Evolutionary conservation across 345 rosid genomes (phyloP).

Genomic region (Euphorbia pulcherrima): DNA sequence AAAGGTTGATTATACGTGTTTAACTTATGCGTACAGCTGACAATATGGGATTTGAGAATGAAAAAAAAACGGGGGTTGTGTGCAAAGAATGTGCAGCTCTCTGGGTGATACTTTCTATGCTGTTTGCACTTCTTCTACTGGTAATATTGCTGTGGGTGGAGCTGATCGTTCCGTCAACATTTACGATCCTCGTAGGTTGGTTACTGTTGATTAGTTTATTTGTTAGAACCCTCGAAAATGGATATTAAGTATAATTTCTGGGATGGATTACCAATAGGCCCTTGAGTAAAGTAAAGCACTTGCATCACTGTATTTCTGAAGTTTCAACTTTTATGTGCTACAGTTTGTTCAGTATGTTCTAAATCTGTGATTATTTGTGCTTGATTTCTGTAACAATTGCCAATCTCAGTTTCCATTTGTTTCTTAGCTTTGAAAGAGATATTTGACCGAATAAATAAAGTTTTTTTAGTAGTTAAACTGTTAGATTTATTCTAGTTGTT

Average conservation of each 20-base stretch:
- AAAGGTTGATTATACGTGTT: background rate
- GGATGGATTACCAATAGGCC: background rate
- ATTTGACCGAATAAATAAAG: background rate
- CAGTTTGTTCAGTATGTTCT: too few species aligned
- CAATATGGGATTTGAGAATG: conserved; percentile 61
- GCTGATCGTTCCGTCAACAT: conserved; percentile 63
- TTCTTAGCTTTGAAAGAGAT: background rate
- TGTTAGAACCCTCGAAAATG: background rate
- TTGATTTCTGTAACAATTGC: background rate
- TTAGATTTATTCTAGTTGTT: background rate
- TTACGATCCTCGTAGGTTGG: conserved; percentile 75
- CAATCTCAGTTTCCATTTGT: background rate
- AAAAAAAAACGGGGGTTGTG: conserved; percentile 62
- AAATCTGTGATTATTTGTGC: too few species aligned
- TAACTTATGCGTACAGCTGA: conserved; percentile 33
- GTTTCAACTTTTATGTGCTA: too few species aligned
- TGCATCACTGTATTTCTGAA: background rate
- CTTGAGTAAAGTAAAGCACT: background rate
- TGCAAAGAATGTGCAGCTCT: conserved; percentile 55
- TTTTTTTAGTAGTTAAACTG: background rate
- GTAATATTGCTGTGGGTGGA: conserved; percentile 60
- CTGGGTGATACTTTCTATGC: conserved; percentile 51
- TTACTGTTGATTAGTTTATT: background rate
- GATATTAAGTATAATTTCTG: conserved; percentile 3
- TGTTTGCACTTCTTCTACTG: conserved; percentile 51